Base-by-base conservation (phyloP, 441 rosid genomes). In the Croton setiger region DNA sequence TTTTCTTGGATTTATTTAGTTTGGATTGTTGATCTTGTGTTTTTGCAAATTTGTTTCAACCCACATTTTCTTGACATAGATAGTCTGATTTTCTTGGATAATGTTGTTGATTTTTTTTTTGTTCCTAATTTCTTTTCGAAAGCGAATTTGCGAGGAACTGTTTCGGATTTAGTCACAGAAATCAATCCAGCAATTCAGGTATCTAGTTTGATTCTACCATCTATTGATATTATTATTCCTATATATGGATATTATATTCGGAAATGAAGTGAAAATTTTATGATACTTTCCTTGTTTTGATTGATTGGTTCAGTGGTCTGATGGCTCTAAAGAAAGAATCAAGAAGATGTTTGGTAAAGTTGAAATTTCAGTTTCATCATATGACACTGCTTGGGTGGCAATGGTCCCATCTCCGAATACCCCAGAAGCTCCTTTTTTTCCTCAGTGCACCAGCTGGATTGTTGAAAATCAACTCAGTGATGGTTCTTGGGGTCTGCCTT, bases 321-420 rank as follows among this genome's bases (percentile, higher is more conserved):
- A 83, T 70, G 78, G 71, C 60, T 70, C 81, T 20, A 85, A 78
- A 75, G 88, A 84, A 74, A 84, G 76, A 53, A 77, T 85, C 43
- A 81, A 77, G 84, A 78, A 77, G 59, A 76, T 91, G 90, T 88
- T 93, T 69, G 74, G 76, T 58, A 76, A 82, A 71, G 73, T 81
- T 51, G 90, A 88, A 64, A 81, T 87, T 39, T 85, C 92, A 20
- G 80, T 83, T 58, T 93, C 97, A 43, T 78, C 96, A 0, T 91
- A 88, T 60, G 98, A 93, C 78, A 93, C 95, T 72, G 95, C 95
- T 51, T 89, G 97, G 96, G 87, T 89, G 10, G 95, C 98, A 43
- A 91, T 91, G 98, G 79, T 86, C 51, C 96, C 93, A 63, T 86
- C 89, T 51, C 85, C 81, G 0, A 75, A 62, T 69, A 84, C 89